Conservation (phyloP, 768 basidiomycete species). For the Boletus rubroflammeus region DNA sequence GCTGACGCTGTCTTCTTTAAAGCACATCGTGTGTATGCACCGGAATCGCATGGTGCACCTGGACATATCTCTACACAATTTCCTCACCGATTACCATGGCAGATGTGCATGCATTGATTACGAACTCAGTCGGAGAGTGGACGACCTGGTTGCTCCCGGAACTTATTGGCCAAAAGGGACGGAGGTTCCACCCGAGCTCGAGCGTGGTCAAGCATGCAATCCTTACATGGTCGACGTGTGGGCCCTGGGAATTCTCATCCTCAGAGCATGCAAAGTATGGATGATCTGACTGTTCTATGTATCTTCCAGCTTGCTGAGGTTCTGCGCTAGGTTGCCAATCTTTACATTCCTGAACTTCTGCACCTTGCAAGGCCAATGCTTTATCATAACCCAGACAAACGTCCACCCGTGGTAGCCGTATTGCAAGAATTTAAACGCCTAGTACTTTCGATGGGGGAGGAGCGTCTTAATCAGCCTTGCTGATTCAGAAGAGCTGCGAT, state of each 20-base stretch:
- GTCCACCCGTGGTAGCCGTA: constrained; percentile 49
- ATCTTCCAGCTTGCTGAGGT: constrained; percentile 4
- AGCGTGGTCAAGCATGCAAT: constrained; percentile 44
- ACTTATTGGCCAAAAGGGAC: constrained; percentile 50
- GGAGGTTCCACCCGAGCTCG: constrained; percentile 70
- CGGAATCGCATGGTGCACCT: constrained; percentile 61
- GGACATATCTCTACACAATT: constrained; percentile 67
- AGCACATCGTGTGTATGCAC: constrained; percentile 76
- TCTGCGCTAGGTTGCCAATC: constrained; percentile 47
- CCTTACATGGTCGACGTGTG: constrained; percentile 75
- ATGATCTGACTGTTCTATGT: background rate
- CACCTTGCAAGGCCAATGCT: constrained; percentile 59
- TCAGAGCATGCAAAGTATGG: constrained; percentile 62
- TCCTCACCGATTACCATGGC: constrained; percentile 62
- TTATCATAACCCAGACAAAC: constrained; percentile 43
- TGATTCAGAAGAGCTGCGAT: background rate
- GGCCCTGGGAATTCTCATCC: constrained; percentile 62
- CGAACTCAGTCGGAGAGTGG: constrained; percentile 59
- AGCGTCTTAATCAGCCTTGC: constrained; percentile 26
- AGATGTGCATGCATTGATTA: constrained; percentile 74
- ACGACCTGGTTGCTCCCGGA: constrained; percentile 34
- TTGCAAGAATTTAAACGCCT: constrained; percentile 52
- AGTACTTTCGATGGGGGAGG: constrained; percentile 39
- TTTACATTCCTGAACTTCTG: constrained; percentile 57
- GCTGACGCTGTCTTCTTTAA: constrained; percentile 1